A percentile compares a stretch with the other conserved stretches of the same genome.
Evolutionary conservation across 257 asterid genomes (phyloP).

Genomic region (Lycium ferocissimum): DNA sequence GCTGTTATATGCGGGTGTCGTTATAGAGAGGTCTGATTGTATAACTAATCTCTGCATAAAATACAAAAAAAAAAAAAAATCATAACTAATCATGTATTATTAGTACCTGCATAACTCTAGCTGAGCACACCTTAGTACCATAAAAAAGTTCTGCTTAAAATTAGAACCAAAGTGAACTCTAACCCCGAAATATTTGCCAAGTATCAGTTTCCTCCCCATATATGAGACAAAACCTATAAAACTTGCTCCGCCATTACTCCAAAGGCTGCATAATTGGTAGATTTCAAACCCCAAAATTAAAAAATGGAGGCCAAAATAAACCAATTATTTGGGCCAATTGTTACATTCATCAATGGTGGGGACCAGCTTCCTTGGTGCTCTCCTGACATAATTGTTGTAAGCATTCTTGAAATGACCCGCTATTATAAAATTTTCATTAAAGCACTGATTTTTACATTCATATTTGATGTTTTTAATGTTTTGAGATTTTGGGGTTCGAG

Average conservation of each 20-base stretch:
- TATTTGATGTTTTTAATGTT: neutral
- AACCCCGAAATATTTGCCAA: neutral
- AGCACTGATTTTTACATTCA: neutral
- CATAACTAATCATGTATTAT: no score
- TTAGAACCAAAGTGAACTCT: neutral
- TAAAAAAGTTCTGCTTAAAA: neutral
- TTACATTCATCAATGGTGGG: constrained; percentile 71
- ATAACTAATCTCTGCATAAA: no score
- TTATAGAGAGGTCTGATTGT: no score
- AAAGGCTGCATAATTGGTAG: neutral
- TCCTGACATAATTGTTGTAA: constrained; percentile 59
- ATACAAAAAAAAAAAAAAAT: no score
- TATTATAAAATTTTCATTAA: neutral
- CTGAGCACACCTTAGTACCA: no score
- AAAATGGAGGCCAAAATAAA: constrained; percentile 58
- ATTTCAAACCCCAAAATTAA: neutral
- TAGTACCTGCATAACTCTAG: neutral
- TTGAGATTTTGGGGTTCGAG: neutral
- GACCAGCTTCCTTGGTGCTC: constrained; percentile 71
- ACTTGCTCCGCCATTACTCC: neutral
- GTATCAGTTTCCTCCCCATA: neutral
- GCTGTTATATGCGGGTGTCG: no score
- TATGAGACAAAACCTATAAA: neutral
- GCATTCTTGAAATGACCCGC: constrained; percentile 11
- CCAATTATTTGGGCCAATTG: constrained; percentile 62